Base-by-base conservation (phyloP, 2,329 filamentous ascomycete genomes). In the Fusarium chaquense region DNA sequence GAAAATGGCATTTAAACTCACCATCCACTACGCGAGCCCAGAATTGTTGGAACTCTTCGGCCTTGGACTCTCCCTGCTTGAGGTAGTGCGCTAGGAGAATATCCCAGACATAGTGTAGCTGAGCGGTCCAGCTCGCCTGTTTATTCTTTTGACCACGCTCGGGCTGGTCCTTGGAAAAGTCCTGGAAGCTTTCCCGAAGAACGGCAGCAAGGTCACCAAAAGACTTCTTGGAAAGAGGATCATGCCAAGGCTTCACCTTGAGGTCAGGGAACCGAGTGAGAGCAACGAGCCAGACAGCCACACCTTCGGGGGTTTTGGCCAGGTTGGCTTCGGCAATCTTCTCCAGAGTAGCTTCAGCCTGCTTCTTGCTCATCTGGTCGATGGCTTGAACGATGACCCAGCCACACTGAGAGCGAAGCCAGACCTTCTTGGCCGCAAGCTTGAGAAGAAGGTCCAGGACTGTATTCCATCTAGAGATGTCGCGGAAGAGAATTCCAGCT, bases 21-120 rank as follows among this genome's bases (percentile, higher is more conserved):
- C 92, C 92, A 79, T 98, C 94, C 63, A 98, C 90, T 58, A 93
- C 90, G 45, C 93, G 90, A 41, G 88, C 88, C 94, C 95, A 98
- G 77, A 98, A 97, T 47, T 91, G 88, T 49, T 86, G 84, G 76
- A 97, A 94, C 16, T 84, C 81, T 24, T 85, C 78, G 1, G 74
- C 79, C 33, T 79, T 77, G 1, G 76, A 75, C 20, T 79, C 73
- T 20, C 74, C 79, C 22, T 79, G 76, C 53, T 81, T 78, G 28
- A 82, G 70, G 68, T 85, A 89, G 62, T 85, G 82, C 1, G 76
- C 80, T n/a, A 97, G 79, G 22, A 98, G 87, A 28, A 94, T 81
- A 69, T 92, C 89, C 96, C 95, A 98, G 1, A 93, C 93, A 77
- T 97, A 97, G 74, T 94, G 93, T 58, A 97, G 83, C 75, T 93